Base-by-base conservation (phyloP, 306 rosid genomes). In the Canavalia ensiformis region DNA sequence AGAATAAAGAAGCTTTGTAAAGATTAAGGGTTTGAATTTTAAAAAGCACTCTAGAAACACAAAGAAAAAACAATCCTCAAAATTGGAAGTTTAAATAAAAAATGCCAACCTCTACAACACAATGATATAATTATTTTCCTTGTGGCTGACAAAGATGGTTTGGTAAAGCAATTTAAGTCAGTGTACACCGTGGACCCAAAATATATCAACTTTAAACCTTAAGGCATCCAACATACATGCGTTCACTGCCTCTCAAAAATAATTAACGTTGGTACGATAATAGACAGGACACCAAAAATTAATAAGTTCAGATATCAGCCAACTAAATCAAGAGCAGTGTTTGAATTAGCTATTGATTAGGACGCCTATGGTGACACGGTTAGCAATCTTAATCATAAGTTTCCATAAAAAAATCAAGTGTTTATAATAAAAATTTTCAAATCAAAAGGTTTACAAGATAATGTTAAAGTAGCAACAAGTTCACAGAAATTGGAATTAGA, bases 361-460 rank as follows among this genome's bases (percentile, higher is more conserved):
- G 44, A 47, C 68, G 39, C 1, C 29, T 57, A 68, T 8, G 34
- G 44, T 25, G 29, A 65, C 34, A 9, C 42, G 52, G 44, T 18
- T 44, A 57, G 37, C 39, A 29, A 68, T 30, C 57, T 56, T 58
- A 41, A 70, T 67, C 6, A 5, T 4, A 75, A 75, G 30, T 59
- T 68, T 59, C 78, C 60, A 59, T 4, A 41, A 51, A 82, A 62
- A 34, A 31, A 68, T 66, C 2, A 39, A 8, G 54, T 41, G 34
- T 10, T 63, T 28, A 66, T 44, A 55, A 78, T 30, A 4, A 2
- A 76, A 35, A 18, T 18, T 18, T 18, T 18, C 25, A 68, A 68
- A 59, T 46, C 84, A 68, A 62, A 54, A 81, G 28, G 57, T 71
- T 76, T 62, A 71, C 46, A 62, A 1, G 35, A 72, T 55, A 62